Conservation (phyloP, 495 filamentous ascomycete species). For the Annulohypoxylon stygium region DNA sequence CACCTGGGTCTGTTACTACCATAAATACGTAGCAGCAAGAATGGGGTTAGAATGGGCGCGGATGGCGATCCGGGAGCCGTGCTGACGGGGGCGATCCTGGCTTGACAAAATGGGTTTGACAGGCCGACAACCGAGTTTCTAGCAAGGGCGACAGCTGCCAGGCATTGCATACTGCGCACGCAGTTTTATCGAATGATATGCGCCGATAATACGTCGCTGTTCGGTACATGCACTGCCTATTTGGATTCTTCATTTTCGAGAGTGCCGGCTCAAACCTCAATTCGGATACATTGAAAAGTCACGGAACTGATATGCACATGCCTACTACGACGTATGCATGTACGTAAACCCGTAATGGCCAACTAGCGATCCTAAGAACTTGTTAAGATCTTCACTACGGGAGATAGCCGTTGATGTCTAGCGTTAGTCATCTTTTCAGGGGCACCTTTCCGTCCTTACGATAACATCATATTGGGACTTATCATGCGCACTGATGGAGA, state of each 20-base stretch:
- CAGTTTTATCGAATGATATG: slow-evolving; percentile 32
- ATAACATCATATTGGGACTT: slow-evolving; percentile 15
- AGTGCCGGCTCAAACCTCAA: slow-evolving; percentile 3
- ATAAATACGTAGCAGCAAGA: slow-evolving; percentile 23
- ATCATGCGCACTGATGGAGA: slow-evolving; percentile 18
- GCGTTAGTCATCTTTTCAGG: neutral
- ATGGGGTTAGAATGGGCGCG: slow-evolving; percentile 31
- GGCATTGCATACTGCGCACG: slow-evolving; percentile 3
- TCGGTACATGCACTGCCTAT: slow-evolving; percentile 2
- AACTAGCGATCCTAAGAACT: neutral
- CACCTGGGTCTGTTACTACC: slow-evolving; percentile 32
- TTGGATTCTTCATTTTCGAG: neutral
- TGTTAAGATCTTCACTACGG: neutral
- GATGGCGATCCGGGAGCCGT: slow-evolving; percentile 43
- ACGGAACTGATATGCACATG: neutral
- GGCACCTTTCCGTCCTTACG: neutral
- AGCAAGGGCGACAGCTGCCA: slow-evolving; percentile 19
- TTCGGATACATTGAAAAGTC: neutral
- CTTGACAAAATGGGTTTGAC: slow-evolving; percentile 27
- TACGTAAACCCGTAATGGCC: slow-evolving; percentile 4
- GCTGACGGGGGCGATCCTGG: slow-evolving; percentile 32
- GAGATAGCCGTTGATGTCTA: slow-evolving; percentile 9
- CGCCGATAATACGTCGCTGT: slow-evolving; percentile 15
- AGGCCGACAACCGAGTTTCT: slow-evolving; percentile 19
- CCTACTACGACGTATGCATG: neutral